phyloP scores from a whole-genome alignment of 2,329 filamentous ascomycete genomes.

The Tolypocladium tundrense region DNA sequence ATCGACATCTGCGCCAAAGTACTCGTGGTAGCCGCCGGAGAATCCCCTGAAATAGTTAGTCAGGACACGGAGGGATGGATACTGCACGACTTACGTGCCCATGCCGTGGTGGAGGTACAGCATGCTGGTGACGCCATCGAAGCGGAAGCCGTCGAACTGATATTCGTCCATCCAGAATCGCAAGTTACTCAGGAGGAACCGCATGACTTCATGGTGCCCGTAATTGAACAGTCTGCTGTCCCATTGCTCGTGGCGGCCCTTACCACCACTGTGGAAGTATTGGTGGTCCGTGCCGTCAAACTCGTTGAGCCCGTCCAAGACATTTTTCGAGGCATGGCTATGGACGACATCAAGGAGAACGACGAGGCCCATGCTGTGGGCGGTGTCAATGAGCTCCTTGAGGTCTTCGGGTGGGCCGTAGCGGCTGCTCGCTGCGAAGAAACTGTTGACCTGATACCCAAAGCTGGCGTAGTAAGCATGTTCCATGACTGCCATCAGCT shows the following conservation, averaged over 20 bases:
- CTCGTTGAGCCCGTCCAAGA: constrained; percentile 86
- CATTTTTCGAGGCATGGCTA: constrained; percentile 96
- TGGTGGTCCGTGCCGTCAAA: constrained; percentile 92
- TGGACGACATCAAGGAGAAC: constrained; percentile 94
- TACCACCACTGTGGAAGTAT: constrained; percentile 85
- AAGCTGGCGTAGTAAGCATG: constrained; percentile 99
- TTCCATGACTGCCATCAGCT: constrained; percentile 98
- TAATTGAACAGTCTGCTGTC: constrained; percentile 98
- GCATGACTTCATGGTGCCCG: constrained; percentile 82
- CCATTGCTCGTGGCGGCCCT: constrained; percentile 86
- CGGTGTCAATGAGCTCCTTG: constrained; percentile 93
- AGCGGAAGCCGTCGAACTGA: constrained; percentile 90
- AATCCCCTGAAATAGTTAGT: constrained; percentile 56
- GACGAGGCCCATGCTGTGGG: constrained; percentile 80
- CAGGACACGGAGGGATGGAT: background rate
- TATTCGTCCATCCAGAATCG: constrained; percentile 99
- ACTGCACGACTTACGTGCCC: constrained; percentile 60
- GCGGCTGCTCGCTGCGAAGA: constrained; percentile 93
- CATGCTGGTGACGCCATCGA: constrained; percentile 98
- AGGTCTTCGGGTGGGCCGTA: constrained; percentile 91
- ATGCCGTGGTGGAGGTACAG: constrained; percentile 93
- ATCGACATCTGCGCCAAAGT: constrained; percentile 82
- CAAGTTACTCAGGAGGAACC: constrained; percentile 92
- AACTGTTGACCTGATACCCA: constrained; percentile 97
- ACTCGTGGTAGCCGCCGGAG: constrained; percentile 95